Percentiles rank a stretch among this genome's conserved stretches.
These are phyloP conservation scores for Colletotrichum eleusines DNA, from an alignment of 2,329 filamentous ascomycete species.

Conservation along the genomic window DNA sequence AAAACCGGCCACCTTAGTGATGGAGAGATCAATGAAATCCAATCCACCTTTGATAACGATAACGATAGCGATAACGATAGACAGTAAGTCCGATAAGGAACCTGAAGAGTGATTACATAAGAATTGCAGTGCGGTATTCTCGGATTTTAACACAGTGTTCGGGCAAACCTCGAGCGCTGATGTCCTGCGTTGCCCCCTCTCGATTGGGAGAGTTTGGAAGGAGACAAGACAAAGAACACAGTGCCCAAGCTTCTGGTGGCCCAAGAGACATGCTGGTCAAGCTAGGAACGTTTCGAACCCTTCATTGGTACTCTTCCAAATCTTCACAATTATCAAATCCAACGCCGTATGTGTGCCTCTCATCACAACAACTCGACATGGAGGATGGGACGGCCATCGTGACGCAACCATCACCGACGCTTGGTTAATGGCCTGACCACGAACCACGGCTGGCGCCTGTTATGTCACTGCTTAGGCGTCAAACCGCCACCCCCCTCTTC, in stretches of 20 bases:
- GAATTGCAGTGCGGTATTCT: too few relatives aligned
- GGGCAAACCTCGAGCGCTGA: too few relatives aligned
- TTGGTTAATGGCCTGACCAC: slow-evolving; percentile 14
- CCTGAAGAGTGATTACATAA: background rate
- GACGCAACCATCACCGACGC: background rate
- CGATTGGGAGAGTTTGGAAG: too few relatives aligned
- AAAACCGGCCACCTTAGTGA: too few relatives aligned
- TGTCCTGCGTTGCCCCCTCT: too few relatives aligned
- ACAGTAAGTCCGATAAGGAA: background rate
- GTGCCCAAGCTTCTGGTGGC: background rate
- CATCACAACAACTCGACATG: background rate
- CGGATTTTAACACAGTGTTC: background rate
- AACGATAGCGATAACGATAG: background rate
- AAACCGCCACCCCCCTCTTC: too few relatives aligned
- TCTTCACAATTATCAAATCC: background rate
- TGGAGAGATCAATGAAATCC: slow-evolving; percentile 28
- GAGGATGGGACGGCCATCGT: background rate
- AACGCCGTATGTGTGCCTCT: background rate
- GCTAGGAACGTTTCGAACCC: too few relatives aligned
- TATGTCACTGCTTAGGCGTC: background rate
- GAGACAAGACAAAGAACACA: background rate
- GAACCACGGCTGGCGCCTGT: background rate
- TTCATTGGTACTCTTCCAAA: too few relatives aligned
- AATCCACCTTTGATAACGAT: slow-evolving; percentile 16
- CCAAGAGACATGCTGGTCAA: background rate